Evolutionary conservation across 2,329 filamentous ascomycete genomes (phyloP).

Genomic region (Magnaporthiopsis poae): DNA sequence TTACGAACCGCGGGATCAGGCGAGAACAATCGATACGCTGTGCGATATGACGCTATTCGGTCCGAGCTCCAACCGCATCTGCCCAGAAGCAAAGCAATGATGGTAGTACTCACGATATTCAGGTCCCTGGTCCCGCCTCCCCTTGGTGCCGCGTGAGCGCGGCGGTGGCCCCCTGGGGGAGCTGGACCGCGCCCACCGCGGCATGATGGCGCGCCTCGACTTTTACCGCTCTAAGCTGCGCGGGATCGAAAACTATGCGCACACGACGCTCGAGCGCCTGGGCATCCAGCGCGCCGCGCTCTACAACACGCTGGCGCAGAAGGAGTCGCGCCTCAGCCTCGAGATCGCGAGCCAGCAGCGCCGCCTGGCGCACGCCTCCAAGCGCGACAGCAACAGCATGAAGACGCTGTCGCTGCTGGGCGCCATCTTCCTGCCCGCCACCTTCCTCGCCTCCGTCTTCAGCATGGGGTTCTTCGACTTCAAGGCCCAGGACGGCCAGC

Average conservation of each 20-base stretch:
- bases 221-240: conserved; percentile 53
- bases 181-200: conserved; percentile 38
- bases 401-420: conserved; percentile 56
- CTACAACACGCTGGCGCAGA: conserved; percentile 57
- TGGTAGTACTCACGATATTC: too few relatives aligned
- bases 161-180: conserved; percentile 20
- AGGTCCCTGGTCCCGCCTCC: conserved; percentile 8
- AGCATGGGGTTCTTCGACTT: conserved; percentile 61
- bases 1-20: too few relatives aligned
- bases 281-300: conserved; percentile 53
- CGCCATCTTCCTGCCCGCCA: conserved; percentile 53
- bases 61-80: too few relatives aligned
- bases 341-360: conserved; percentile 53
- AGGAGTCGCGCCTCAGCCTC: conserved; percentile 54
- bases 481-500: conserved; percentile 31
- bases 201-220: conserved; percentile 43
- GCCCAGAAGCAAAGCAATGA: too few relatives aligned
- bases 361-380: conserved; percentile 48
- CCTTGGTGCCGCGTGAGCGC: conserved; percentile 4
- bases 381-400: conserved; percentile 54
- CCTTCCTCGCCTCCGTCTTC: conserved; percentile 53
- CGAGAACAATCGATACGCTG: too few relatives aligned
- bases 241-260: conserved; percentile 53
- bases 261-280: conserved; percentile 50
- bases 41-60: too few relatives aligned